A percentile compares a stretch with the other conserved stretches of the same genome.
phyloP scores from a whole-genome alignment of 768 basidiomycete genomes.

The Rickenella mellea region DNA sequence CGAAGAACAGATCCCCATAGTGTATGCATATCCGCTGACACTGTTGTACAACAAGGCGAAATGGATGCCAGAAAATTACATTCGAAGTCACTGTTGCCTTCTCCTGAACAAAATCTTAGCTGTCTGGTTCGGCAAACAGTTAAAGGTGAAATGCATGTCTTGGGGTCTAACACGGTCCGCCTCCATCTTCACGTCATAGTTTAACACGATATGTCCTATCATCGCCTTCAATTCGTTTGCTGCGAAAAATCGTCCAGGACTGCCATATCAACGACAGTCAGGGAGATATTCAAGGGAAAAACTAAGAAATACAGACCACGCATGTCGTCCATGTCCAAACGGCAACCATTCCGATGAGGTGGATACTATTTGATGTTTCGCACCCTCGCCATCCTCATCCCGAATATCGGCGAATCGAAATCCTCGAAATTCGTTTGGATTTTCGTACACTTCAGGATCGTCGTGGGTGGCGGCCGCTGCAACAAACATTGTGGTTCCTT shows the following conservation, averaged over 20 bases:
- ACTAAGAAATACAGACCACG: slow-evolving; percentile 6
- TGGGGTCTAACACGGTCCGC: slow-evolving; percentile 24
- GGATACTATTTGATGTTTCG: slow-evolving; percentile 14
- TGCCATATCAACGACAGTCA: slow-evolving; percentile 10
- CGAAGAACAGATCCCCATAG: no score
- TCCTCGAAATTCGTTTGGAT: slow-evolving; percentile 26
- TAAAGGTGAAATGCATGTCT: slow-evolving; percentile 18
- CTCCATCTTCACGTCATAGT: slow-evolving; percentile 30
- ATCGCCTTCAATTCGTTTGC: slow-evolving; percentile 36
- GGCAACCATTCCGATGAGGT: slow-evolving; percentile 20
- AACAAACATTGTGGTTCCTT: slow-evolving; percentile 19
- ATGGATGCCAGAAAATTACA: no score
- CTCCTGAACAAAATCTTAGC: slow-evolving; percentile 24
- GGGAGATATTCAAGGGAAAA: neutral
- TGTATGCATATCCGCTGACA: no score
- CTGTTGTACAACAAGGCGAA: no score
- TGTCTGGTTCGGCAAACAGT: slow-evolving; percentile 21
- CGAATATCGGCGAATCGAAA: slow-evolving; percentile 25
- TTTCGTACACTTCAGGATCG: slow-evolving; percentile 20
- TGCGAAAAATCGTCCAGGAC: slow-evolving; percentile 39
- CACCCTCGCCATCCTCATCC: slow-evolving; percentile 10
- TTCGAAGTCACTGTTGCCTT: no score
- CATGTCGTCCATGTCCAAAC: slow-evolving; percentile 15
- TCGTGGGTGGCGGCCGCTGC: slow-evolving; percentile 22
- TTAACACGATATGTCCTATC: slow-evolving; percentile 28